Percentiles rank a stretch among this genome's conserved stretches.
These are phyloP conservation scores for Lactifluus rugatus DNA, from an alignment of 768 basidiomycete species.

Conservation along the genomic window DNA sequence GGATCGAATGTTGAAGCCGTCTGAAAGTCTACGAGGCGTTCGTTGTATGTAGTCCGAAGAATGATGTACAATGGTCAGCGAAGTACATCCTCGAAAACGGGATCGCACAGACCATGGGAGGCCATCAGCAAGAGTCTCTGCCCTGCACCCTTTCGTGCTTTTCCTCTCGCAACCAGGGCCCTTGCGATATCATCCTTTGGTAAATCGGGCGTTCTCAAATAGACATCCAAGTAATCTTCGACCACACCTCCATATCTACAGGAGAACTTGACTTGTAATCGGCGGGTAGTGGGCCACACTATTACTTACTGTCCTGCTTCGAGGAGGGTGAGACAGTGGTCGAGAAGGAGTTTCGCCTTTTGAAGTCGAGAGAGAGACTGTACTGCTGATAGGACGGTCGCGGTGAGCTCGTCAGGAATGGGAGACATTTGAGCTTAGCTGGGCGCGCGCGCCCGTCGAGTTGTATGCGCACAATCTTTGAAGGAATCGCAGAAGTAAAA, in stretches of 20 bases:
- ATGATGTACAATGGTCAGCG: background rate
- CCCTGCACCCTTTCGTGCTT: constrained; percentile 46
- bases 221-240: constrained; percentile 58
- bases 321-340: constrained; percentile 28
- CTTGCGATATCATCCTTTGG: constrained; percentile 40
- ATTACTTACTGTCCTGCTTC: constrained; percentile 28
- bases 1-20: constrained; percentile 52
- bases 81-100: background rate
- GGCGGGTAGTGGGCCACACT: background rate
- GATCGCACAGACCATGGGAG: constrained; percentile 40
- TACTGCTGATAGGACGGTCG: constrained; percentile 27
- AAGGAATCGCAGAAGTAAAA: background rate
- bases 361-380: constrained; percentile 24
- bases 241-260: constrained; percentile 53
- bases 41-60: background rate
- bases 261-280: background rate
- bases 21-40: constrained; percentile 41
- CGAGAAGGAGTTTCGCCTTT: constrained; percentile 30
- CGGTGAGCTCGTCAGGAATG: constrained; percentile 28
- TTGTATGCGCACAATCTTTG: background rate
- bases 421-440: background rate
- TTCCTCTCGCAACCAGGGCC: constrained; percentile 50
- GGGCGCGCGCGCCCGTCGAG: background rate
- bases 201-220: constrained; percentile 50
- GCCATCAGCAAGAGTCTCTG: constrained; percentile 48